Evolutionary conservation across 768 basidiomycete species (phyloP), one percentile per base, ranked within the genome.

Genomic region (Termitomyces sp.): DNA sequence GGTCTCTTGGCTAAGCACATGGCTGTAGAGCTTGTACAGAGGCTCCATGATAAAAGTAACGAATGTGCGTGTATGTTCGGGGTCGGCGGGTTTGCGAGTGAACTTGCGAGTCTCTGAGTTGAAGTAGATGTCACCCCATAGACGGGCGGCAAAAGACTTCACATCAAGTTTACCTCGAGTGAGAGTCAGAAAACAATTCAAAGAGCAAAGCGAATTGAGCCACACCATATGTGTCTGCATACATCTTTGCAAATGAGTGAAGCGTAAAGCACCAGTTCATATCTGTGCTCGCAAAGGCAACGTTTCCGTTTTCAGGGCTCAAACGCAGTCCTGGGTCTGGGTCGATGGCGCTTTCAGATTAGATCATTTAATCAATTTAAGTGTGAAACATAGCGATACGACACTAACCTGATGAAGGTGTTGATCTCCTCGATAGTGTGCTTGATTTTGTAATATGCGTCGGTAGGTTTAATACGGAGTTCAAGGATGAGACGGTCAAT

Each of bases 401-500:
- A 57, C 29, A 66, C 78, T 60, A 56, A 94, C 92, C 92, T 89
- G 69, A 99, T 98, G 71, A 95, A 88, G 1, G 88, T 91, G 71
- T 99, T 99, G 53, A 99, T 87, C 71, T 99, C 97, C 69, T 99
- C 97, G 55, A 99, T 96, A 2, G 95, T 98, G 70, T 98, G 96
- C 72, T 93, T 96, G 63, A 99, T 93, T 80, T 99, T 99, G 77
- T 95, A 98, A 77, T 92, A 99, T 0, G 97, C 97, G 66, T 99
- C 97, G 42, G 87, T 76, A 55, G 97, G 97, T 67, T 95, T 95
- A 68, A 99, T 87, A 47, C 97, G 87, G 57, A 99, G 79, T 73
- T 99, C 97, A 55, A 99, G 84, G 61, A 98, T 98, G 51, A 99
- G 83, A 55, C 97, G 83, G 74, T 99, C 97, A 67, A 99, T 87